Conservation (phyloP, 2,329 filamentous ascomycete species). For the Alternaria metachromatica region DNA sequence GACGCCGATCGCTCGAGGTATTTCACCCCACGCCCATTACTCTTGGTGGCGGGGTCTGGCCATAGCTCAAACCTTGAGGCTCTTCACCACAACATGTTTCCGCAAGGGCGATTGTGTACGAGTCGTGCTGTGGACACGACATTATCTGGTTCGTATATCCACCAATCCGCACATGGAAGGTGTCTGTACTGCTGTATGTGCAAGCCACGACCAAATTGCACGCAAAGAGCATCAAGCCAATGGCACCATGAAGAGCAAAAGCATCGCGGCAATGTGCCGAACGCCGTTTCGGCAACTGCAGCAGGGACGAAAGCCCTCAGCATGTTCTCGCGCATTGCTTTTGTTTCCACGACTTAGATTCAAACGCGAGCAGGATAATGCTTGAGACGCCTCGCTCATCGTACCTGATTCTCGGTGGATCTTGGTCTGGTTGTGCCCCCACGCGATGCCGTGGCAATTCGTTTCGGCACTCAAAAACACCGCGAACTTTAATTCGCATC, state of each 20-base stretch:
- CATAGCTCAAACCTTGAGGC: constrained; percentile 26
- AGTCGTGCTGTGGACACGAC: constrained; percentile 3
- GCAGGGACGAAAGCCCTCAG: constrained; percentile 23
- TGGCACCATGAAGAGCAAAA: neutral
- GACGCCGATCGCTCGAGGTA: constrained; percentile 14
- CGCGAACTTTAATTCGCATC: neutral
- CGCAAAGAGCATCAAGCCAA: neutral
- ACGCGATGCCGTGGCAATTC: constrained; percentile 31
- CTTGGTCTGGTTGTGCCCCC: constrained; percentile 32
- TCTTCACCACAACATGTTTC: constrained; percentile 20
- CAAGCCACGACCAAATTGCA: neutral
- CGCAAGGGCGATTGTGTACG: neutral
- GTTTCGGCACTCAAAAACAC: constrained; percentile 15
- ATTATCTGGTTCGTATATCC: neutral
- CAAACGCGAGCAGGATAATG: constrained; percentile 14
- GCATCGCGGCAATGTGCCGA: constrained; percentile 20
- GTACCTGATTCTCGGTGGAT: constrained; percentile 43
- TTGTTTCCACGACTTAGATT: constrained; percentile 33
- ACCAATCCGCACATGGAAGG: neutral
- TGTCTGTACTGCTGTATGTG: constrained; percentile 1
- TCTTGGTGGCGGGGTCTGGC: constrained; percentile 25
- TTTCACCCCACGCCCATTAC: constrained; percentile 34
- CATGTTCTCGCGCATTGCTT: constrained; percentile 35
- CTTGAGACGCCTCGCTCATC: constrained; percentile 28
- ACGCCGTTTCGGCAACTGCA: constrained; percentile 28